phyloP scores from a whole-genome alignment of 2,329 filamentous ascomycete genomes.

The Nemania diffusa region DNA sequence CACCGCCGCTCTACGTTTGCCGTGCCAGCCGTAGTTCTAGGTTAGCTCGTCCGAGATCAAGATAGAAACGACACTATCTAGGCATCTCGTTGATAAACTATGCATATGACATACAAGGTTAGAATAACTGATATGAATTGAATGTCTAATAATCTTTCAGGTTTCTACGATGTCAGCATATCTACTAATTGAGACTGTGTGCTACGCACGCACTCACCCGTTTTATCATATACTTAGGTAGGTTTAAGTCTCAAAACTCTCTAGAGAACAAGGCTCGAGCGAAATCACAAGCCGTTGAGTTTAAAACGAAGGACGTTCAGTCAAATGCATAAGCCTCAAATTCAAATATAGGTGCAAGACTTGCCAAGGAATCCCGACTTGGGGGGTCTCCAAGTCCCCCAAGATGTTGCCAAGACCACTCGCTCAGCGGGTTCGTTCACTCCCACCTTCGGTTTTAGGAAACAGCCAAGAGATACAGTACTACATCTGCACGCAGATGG shows the following conservation, averaged over 20 bases:
- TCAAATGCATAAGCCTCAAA: neutral
- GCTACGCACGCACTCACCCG: no score
- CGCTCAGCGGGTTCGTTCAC: constrained; percentile 3
- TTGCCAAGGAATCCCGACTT: constrained; percentile 19
- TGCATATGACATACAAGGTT: neutral
- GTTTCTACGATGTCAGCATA: no score
- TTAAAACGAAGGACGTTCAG: neutral
- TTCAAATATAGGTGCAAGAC: neutral
- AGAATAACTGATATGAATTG: neutral
- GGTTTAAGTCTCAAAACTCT: neutral
- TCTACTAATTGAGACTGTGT: no score
- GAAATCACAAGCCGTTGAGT: neutral
- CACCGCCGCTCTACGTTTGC: neutral
- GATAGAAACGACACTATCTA: neutral
- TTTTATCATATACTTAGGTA: no score
- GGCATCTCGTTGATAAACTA: no score
- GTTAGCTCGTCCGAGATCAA: neutral
- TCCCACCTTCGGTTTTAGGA: constrained; percentile 34
- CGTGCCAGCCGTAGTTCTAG: neutral
- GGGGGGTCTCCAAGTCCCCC: neutral
- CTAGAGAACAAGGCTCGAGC: neutral
- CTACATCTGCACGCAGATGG: constrained; percentile 15
- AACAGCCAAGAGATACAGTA: constrained; percentile 26
- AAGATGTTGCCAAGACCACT: constrained; percentile 24
- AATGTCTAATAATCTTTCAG: neutral